phyloP scores from a whole-genome alignment of 2,329 filamentous ascomycete species.

The Venturia pyrina region DNA sequence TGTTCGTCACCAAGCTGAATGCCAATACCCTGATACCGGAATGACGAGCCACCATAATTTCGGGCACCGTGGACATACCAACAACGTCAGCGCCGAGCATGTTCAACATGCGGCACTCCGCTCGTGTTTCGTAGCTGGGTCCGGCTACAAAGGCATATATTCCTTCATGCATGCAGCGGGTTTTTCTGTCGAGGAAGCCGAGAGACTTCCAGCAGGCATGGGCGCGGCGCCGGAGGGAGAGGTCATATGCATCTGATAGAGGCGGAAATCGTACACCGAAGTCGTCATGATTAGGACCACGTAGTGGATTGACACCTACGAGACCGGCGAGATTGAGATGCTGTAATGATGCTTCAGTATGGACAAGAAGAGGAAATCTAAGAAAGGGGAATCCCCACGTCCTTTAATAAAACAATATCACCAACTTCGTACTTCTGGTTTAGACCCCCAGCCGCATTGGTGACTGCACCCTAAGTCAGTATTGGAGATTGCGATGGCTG shows the following conservation, averaged over 20 bases:
- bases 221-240: slow-evolving; percentile 46
- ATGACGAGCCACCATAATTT: slow-evolving; percentile 57
- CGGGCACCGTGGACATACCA: slow-evolving; percentile 60
- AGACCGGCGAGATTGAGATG: slow-evolving; percentile 56
- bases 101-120: slow-evolving; percentile 53
- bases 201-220: slow-evolving; percentile 49
- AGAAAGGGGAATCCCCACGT: slow-evolving; percentile 34
- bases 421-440: slow-evolving; percentile 55
- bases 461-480: slow-evolving; percentile 35
- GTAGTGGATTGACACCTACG: slow-evolving; percentile 50
- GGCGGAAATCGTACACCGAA: slow-evolving; percentile 55
- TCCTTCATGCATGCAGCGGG: slow-evolving; percentile 50
- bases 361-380: not conserved
- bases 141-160: slow-evolving; percentile 57
- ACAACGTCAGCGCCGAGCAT: slow-evolving; percentile 57
- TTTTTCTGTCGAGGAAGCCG: slow-evolving; percentile 30
- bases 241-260: slow-evolving; percentile 56
- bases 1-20: slow-evolving; percentile 58
- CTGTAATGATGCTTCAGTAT: slow-evolving; percentile 25
- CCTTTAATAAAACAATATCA: slow-evolving; percentile 55
- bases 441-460: slow-evolving; percentile 56
- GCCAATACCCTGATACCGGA: slow-evolving; percentile 53
- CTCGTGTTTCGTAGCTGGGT: slow-evolving; percentile 56
- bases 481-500: slow-evolving; percentile 14
- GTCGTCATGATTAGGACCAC: slow-evolving; percentile 52